A percentile compares a stretch with the other conserved stretches of the same genome.
Evolutionary conservation across 2,329 filamentous ascomycete genomes (phyloP).

Genomic region (Verticillium tricorpus): DNA sequence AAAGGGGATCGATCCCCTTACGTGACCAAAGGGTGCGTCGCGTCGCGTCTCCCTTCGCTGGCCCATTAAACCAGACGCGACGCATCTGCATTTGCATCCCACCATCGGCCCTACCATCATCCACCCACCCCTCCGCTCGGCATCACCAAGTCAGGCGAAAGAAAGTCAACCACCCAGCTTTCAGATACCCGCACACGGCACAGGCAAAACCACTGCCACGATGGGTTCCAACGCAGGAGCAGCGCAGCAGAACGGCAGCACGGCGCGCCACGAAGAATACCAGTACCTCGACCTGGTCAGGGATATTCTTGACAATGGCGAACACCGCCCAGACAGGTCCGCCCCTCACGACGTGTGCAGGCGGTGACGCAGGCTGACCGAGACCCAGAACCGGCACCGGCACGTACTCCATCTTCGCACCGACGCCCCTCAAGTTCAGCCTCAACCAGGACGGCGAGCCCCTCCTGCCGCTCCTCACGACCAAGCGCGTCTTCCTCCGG

Average conservation of each 20-base stretch:
- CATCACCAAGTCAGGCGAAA: not conserved
- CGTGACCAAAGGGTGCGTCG: not conserved
- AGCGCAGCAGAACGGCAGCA: not conserved
- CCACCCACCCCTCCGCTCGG: not conserved
- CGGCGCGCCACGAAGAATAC: slow-evolving; percentile 69
- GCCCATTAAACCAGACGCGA: not conserved
- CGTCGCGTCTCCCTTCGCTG: not conserved
- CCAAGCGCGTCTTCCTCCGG: slow-evolving; percentile 90
- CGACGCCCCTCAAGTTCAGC: slow-evolving; percentile 78
- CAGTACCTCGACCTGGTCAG: slow-evolving; percentile 91
- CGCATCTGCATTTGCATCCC: not conserved
- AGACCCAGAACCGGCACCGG: slow-evolving; percentile 80
- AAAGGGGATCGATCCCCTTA: no score
- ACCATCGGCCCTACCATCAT: not conserved
- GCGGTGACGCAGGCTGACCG: not conserved
- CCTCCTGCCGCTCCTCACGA: slow-evolving; percentile 88
- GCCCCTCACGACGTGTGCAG: slow-evolving; percentile 5
- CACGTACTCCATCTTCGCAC: slow-evolving; percentile 84
- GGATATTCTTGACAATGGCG: slow-evolving; percentile 76
- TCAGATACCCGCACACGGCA: not conserved
- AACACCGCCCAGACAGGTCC: slow-evolving; percentile 83
- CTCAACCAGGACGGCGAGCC: slow-evolving; percentile 61
- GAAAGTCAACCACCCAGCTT: not conserved
- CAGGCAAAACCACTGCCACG: not conserved
- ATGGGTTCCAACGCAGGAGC: not conserved